A percentile compares a stretch with the other conserved stretches of the same genome.
Conservation (phyloP, 2,329 filamentous ascomycete genomes). For the Pyrenophora tritici-repentis region DNA sequence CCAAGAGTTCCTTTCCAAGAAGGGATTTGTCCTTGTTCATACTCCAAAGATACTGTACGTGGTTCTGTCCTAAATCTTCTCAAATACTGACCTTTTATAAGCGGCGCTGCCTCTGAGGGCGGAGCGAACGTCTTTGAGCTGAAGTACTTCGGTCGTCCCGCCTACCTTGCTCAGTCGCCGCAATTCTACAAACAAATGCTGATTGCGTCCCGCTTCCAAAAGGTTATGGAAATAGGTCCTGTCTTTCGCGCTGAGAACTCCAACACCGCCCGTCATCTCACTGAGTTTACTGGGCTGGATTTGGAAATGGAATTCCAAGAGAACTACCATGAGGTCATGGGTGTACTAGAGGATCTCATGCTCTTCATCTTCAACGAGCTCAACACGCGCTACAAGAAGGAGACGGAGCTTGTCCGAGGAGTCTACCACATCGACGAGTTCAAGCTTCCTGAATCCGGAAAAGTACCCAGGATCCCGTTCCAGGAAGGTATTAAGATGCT, state of each 20-base stretch:
- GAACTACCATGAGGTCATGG: conserved; percentile 74
- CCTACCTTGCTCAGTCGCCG: conserved; percentile 78
- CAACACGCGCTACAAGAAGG: conserved; percentile 66
- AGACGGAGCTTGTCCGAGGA: conserved; percentile 71
- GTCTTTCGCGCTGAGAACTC: conserved; percentile 87
- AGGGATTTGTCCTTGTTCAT: conserved; percentile 81
- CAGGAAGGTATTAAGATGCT: conserved; percentile 78
- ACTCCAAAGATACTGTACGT: conserved; percentile 67
- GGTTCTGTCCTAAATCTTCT: neutral
- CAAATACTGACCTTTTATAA: neutral
- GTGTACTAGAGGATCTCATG: conserved; percentile 74
- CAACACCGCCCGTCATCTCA: conserved; percentile 84
- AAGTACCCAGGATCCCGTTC: conserved; percentile 77
- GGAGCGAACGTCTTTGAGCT: conserved; percentile 90
- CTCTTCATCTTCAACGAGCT: conserved; percentile 81
- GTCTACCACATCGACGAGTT: conserved; percentile 80
- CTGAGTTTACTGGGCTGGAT: conserved; percentile 88
- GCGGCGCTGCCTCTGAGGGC: conserved; percentile 85
- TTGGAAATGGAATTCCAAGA: conserved; percentile 87
- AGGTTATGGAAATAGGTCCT: conserved; percentile 77
- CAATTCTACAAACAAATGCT: conserved; percentile 90
- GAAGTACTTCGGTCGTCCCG: conserved; percentile 84
- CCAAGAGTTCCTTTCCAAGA: conserved; percentile 74
- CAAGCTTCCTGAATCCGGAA: conserved; percentile 73
- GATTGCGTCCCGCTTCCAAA: conserved; percentile 77